phyloP scores from a whole-genome alignment of 2,329 filamentous ascomycete genomes.

The Nannizziopsis barbatae region DNA sequence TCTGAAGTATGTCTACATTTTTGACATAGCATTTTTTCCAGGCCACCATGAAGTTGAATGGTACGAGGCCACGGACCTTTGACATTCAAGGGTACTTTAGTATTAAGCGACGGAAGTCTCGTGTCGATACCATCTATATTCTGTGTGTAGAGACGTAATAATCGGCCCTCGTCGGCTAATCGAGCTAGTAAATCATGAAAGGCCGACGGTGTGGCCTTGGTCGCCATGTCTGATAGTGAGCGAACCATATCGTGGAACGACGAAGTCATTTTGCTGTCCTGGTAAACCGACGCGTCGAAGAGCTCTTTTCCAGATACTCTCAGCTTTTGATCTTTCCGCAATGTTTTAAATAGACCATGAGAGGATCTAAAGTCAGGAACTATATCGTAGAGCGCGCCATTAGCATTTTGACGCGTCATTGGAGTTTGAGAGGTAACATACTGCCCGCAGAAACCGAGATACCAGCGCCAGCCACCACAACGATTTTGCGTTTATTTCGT shows the following conservation, averaged over 20 bases:
- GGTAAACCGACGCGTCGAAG: constrained; percentile 96
- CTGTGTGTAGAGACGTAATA: constrained; percentile 86
- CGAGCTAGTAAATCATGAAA: constrained; percentile 94
- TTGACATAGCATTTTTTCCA: constrained; percentile 93
- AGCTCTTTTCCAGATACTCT: constrained; percentile 90
- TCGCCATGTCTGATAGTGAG: constrained; percentile 67
- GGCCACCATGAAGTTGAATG: constrained; percentile 82
- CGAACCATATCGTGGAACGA: constrained; percentile 96
- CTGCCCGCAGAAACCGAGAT: constrained; percentile 94
- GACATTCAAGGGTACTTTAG: constrained; percentile 65
- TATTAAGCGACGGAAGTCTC: constrained; percentile 64
- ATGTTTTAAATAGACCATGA: constrained; percentile 73
- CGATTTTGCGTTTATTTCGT: constrained; percentile 86
- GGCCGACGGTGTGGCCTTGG: constrained; percentile 64
- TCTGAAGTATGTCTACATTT: constrained; percentile 71
- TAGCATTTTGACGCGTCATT: constrained; percentile 8
- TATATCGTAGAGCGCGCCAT: constrained; percentile 26
- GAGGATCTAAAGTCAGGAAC: constrained; percentile 94
- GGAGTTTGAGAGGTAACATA: constrained; percentile 37
- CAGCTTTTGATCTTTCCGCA: constrained; percentile 77
- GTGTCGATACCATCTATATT: constrained; percentile 96
- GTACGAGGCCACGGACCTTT: constrained; percentile 91
- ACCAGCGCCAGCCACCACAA: constrained; percentile 89
- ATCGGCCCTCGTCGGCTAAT: constrained; percentile 70
- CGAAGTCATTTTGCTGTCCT: constrained; percentile 74